These are phyloP conservation scores for Populus nigra DNA, from an alignment of 345 rosid genomes.

Conservation along the genomic window DNA sequence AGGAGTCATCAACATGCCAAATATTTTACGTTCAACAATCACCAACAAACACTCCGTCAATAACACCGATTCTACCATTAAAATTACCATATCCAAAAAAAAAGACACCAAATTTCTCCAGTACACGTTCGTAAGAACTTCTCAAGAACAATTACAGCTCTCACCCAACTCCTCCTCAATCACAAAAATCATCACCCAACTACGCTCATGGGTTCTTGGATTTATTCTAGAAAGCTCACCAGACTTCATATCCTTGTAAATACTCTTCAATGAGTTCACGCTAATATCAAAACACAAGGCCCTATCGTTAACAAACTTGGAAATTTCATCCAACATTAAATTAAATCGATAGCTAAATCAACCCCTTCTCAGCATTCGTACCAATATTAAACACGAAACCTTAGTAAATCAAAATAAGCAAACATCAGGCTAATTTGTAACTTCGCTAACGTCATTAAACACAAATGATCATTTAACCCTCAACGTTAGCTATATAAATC, in stretches of 20 bases:
- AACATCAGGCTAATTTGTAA: neutral
- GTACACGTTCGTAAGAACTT: no score
- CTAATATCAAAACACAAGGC: neutral
- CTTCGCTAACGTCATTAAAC: neutral
- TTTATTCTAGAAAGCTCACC: neutral
- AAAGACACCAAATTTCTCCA: no score
- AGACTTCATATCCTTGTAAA: neutral
- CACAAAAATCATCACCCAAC: neutral
- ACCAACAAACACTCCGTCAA: no score
- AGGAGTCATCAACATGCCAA: neutral
- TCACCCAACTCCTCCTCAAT: neutral
- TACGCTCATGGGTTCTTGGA: neutral
- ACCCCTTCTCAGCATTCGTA: neutral
- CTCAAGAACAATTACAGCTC: neutral
- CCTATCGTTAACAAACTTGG: neutral
- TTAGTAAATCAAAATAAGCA: neutral
- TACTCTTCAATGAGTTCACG: neutral
- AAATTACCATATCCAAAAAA: no score
- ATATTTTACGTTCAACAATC: no score
- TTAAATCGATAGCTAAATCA: neutral
- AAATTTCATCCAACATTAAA: neutral
- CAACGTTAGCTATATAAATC: neutral
- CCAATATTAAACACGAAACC: neutral
- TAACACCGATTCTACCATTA: no score
- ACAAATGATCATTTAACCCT: neutral